phyloP scores from a whole-genome alignment of 1,284 basidiomycete genomes.

The Boletus hoseneyae region DNA sequence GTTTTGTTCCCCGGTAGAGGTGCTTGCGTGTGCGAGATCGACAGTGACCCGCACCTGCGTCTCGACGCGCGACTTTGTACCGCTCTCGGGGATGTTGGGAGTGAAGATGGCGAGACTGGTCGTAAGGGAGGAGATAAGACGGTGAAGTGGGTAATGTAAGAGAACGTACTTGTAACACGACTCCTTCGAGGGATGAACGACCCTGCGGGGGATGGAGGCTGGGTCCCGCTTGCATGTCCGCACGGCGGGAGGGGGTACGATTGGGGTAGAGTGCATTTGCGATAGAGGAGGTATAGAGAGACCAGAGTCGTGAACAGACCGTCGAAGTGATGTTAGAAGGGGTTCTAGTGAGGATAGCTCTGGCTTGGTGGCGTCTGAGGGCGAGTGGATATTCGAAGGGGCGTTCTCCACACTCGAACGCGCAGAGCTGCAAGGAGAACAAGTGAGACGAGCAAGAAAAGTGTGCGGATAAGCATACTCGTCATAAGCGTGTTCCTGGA shows the following conservation, averaged over 20 bases:
- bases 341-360: constrained; percentile 8
- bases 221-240: constrained; percentile 53
- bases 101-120: constrained; percentile 73
- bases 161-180: constrained; percentile 68
- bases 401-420: constrained; percentile 22
- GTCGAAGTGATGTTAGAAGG: constrained; percentile 16
- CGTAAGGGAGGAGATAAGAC: constrained; percentile 20
- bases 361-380: constrained; percentile 10
- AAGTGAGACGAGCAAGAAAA: neutral
- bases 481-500: constrained; percentile 67
- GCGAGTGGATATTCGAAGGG: constrained; percentile 4
- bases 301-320: constrained; percentile 17
- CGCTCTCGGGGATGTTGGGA: constrained; percentile 78
- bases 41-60: constrained; percentile 85
- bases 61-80: constrained; percentile 93
- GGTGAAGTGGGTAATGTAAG: constrained; percentile 5
- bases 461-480: constrained; percentile 45
- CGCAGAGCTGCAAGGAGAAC: constrained; percentile 17
- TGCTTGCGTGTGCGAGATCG: constrained; percentile 66
- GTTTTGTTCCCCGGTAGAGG: constrained; percentile 53
- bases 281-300: constrained; percentile 31
- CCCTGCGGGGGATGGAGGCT: constrained; percentile 46
- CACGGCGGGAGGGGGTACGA: constrained; percentile 49
- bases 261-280: constrained; percentile 32
- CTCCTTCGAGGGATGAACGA: constrained; percentile 67